A percentile compares a stretch with the other conserved stretches of the same genome.
Evolutionary conservation across 768 basidiomycete species (phyloP).

Genomic region (Boletus reticuloceps): DNA sequence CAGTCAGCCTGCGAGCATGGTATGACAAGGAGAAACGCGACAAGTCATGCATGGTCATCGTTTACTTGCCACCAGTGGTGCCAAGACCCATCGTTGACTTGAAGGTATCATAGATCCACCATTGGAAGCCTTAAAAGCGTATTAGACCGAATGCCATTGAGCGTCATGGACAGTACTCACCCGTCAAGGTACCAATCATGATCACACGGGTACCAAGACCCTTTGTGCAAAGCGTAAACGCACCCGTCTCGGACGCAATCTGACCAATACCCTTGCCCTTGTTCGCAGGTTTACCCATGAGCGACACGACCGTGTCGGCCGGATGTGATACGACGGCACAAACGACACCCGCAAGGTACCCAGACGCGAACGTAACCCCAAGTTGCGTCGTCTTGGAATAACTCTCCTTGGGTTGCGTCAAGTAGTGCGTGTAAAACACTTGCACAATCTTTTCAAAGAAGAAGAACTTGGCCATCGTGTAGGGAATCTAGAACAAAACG

Average conservation of each 20-base stretch:
- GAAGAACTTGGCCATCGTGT: conserved; percentile 99
- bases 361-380: conserved; percentile 84
- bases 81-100: conserved; percentile 82
- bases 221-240: conserved; percentile 67
- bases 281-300: conserved; percentile 87
- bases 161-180: conserved; percentile 20
- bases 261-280: conserved; percentile 74
- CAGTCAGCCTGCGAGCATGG: conserved; percentile 7
- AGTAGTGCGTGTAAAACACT: conserved; percentile 86
- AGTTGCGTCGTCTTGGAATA: conserved; percentile 85
- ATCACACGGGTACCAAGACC: conserved; percentile 85
- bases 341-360: conserved; percentile 93
- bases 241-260: conserved; percentile 71
- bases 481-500: conserved; percentile 65
- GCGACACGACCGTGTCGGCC: conserved; percentile 89
- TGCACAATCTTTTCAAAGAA: conserved; percentile 89
- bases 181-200: conserved; percentile 70
- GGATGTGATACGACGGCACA: conserved; percentile 97
- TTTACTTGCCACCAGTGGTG: conserved; percentile 85
- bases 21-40: not conserved
- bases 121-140: conserved; percentile 66
- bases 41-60: not conserved
- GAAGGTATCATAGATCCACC: conserved; percentile 93
- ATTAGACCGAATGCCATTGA: not conserved
- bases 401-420: conserved; percentile 72